phyloP scores from a whole-genome alignment of 768 basidiomycete species.

The Lactarius hatsudake region DNA sequence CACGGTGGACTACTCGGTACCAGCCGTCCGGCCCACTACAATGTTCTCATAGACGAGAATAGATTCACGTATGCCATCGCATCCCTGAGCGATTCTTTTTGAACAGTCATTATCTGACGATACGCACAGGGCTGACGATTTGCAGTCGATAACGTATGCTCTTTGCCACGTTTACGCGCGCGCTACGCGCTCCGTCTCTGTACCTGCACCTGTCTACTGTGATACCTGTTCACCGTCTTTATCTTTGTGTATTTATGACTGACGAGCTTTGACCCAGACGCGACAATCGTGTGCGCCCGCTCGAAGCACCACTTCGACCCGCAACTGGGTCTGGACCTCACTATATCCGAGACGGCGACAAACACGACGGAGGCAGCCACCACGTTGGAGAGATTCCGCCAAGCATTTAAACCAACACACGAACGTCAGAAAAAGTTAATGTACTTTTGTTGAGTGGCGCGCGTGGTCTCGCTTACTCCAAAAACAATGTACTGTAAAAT shows the following conservation, averaged over 20 bases:
- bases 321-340: conserved; percentile 51
- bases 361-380: conserved; percentile 38
- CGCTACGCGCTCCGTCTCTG: conserved; percentile 77
- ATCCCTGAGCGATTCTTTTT: background rate
- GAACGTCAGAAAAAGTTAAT: conserved; percentile 41
- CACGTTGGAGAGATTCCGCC: conserved; percentile 42
- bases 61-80: conserved; percentile 49
- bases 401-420: conserved; percentile 57
- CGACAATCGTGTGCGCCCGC: conserved; percentile 72
- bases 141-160: conserved; percentile 71
- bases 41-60: conserved; percentile 52
- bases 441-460: conserved; percentile 37
- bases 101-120: too few species aligned
- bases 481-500: background rate
- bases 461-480: background rate
- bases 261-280: conserved; percentile 45
- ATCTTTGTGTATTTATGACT: background rate
- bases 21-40: conserved; percentile 62
- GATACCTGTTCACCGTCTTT: conserved; percentile 30
- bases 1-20: conserved; percentile 79
- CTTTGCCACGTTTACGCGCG: conserved; percentile 81
- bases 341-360: conserved; percentile 53
- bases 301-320: conserved; percentile 83
- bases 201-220: conserved; percentile 84
- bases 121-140: conserved; percentile 51